Conservation (phyloP, 257 asterid genomes). For the Nicotiana obtusifolia region DNA sequence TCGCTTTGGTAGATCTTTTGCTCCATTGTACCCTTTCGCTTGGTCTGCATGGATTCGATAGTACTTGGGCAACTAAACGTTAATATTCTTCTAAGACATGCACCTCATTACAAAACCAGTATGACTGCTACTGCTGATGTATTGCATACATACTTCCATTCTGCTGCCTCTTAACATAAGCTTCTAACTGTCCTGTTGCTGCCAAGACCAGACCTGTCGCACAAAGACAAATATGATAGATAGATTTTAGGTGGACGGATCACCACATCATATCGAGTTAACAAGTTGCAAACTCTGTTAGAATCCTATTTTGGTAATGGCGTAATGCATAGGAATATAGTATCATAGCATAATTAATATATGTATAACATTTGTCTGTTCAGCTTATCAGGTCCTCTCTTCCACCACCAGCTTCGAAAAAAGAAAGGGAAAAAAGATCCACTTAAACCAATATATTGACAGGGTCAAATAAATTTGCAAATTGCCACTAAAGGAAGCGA, state of each 20-base stretch:
- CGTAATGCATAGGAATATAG: background rate
- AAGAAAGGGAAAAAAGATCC: background rate
- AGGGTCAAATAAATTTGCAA: background rate
- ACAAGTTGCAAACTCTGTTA: background rate
- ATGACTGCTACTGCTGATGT: background rate
- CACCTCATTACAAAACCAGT: background rate
- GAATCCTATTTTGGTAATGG: too few species aligned
- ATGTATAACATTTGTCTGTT: background rate
- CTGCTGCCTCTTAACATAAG: conserved; percentile 12
- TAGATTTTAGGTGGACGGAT: background rate
- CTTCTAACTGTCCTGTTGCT: conserved; percentile 26
- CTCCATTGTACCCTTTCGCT: background rate
- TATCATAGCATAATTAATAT: background rate
- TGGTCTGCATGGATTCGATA: background rate
- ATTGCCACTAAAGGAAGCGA: background rate
- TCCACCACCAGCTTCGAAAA: background rate
- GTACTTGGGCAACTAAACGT: background rate
- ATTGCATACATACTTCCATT: background rate
- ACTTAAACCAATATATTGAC: background rate
- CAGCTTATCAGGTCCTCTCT: background rate
- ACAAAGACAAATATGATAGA: background rate
- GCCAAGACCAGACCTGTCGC: conserved; percentile 29
- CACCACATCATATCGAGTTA: background rate
- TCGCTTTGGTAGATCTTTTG: background rate
- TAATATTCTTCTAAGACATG: background rate